Percentiles rank a stretch among this genome's conserved stretches.
phyloP scores from a whole-genome alignment of 1,284 basidiomycete genomes.

The Porodaedalea pini region DNA sequence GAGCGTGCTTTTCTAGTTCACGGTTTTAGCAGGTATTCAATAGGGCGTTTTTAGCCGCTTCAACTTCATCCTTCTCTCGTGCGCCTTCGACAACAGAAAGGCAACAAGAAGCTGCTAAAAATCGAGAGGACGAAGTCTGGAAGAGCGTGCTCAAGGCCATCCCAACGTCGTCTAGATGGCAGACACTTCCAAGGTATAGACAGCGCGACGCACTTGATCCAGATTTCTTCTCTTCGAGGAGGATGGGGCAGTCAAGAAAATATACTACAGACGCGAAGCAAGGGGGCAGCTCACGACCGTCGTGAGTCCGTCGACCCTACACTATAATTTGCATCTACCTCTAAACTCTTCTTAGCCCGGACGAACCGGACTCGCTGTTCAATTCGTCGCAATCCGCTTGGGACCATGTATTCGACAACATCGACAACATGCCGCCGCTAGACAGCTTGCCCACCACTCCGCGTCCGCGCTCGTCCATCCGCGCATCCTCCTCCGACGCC shows the following conservation, averaged over 20 bases:
- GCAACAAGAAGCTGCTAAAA: not conserved
- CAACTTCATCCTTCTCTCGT: not conserved
- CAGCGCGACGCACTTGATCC: not conserved
- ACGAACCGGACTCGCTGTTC: constrained; percentile 12
- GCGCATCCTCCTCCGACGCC: constrained; percentile 16
- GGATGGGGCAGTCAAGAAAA: constrained; percentile 3
- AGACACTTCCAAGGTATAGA: not conserved
- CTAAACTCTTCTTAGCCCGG: not conserved
- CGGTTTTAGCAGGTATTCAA: not conserved
- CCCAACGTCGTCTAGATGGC: not conserved
- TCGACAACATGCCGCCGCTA: constrained; percentile 32
- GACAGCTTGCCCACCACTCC: constrained; percentile 17
- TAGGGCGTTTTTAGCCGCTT: not conserved
- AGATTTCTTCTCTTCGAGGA: constrained; percentile 6
- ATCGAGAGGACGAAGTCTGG: not conserved
- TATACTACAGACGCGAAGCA: constrained; percentile 4
- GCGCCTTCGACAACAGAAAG: not conserved
- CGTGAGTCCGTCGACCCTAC: not conserved
- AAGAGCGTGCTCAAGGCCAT: not conserved
- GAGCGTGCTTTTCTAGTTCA: not conserved
- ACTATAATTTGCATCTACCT: not conserved
- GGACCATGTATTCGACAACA: constrained; percentile 52
- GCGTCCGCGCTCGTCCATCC: constrained; percentile 19
- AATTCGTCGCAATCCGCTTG: constrained; percentile 39
- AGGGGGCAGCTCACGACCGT: not conserved